phyloP scores from a whole-genome alignment of 495 filamentous ascomycete genomes.

The Neurospora intermedia region DNA sequence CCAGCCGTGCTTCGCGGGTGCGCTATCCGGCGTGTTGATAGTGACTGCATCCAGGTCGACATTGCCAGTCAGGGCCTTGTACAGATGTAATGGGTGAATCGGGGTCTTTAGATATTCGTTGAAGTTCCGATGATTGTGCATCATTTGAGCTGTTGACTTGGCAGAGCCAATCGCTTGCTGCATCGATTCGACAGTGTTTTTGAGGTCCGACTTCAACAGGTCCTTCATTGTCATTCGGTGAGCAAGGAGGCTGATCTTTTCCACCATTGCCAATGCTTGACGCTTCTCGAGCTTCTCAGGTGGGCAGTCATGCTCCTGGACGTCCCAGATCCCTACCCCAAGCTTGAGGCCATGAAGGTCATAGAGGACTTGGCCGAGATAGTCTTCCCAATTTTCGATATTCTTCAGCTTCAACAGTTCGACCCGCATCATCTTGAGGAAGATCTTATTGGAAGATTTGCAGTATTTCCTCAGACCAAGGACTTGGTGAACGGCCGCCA shows the following conservation, averaged over 20 bases:
- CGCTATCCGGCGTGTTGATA: constrained; percentile 37
- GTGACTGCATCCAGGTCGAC: constrained; percentile 47
- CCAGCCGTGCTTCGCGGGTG: constrained; percentile 75
- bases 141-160: constrained; percentile 58
- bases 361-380: constrained; percentile 77
- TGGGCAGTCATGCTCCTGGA: constrained; percentile 66
- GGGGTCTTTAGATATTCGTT: constrained; percentile 66
- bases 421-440: constrained; percentile 78
- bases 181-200: constrained; percentile 80
- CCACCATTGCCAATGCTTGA: constrained; percentile 67
- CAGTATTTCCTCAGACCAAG: constrained; percentile 81
- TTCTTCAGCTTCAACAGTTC: constrained; percentile 58
- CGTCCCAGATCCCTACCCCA: constrained; percentile 52
- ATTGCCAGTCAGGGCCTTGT: constrained; percentile 64
- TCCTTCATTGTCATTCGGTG: constrained; percentile 83
- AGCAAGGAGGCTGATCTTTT: constrained; percentile 70
- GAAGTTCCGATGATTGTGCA: constrained; percentile 64
- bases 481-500: constrained; percentile 71
- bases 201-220: constrained; percentile 78
- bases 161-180: constrained; percentile 49
- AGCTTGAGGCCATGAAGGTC: constrained; percentile 80
- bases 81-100: constrained; percentile 73
- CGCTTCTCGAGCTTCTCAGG: constrained; percentile 64
- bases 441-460: constrained; percentile 70
- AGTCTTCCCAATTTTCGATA: constrained; percentile 60